Evolutionary conservation across 495 filamentous ascomycete genomes (phyloP).

Genomic region (Penicillium pancosmium): DNA sequence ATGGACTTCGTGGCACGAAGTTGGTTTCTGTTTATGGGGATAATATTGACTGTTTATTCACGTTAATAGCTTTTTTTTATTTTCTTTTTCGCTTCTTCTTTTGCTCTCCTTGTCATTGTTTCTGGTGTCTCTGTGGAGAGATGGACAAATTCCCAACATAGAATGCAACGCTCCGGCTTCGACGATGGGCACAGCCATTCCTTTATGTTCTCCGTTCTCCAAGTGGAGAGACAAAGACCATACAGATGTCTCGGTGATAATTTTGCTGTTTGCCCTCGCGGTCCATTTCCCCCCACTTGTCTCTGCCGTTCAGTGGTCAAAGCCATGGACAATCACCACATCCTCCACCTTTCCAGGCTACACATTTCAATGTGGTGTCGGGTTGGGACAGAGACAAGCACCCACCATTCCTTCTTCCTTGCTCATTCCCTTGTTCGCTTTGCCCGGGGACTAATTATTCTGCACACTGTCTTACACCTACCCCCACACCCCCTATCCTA

Average conservation of each 20-base stretch:
- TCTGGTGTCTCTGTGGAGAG: conserved; percentile 31
- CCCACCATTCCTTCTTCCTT: conserved; percentile 5
- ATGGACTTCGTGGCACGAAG: conserved; percentile 46
- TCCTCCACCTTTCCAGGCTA: background rate
- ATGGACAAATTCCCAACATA: conserved; percentile 31
- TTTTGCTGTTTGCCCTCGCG: no score
- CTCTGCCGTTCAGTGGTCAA: background rate
- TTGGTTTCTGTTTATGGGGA: conserved; percentile 46
- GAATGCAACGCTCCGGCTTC: conserved; percentile 24
- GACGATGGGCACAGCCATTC: conserved; percentile 26
- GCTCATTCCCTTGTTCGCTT: conserved; percentile 24
- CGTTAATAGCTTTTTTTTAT: conserved; percentile 51
- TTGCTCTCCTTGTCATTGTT: conserved; percentile 19
- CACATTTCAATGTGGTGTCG: background rate
- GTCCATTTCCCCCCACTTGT: background rate
- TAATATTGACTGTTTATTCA: conserved; percentile 55
- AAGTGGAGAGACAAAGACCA: conserved; percentile 2
- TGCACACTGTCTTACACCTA: background rate
- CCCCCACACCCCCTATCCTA: background rate
- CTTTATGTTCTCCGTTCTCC: conserved; percentile 8
- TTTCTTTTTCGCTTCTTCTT: conserved; percentile 24
- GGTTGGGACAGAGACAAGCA: conserved; percentile 12
- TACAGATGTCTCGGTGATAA: background rate
- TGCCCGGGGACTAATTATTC: background rate
- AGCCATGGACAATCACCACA: background rate